Evolutionary conservation across 1,139 yeast species (phyloP).

Genomic region (Yamadazyma epiphylla): DNA sequence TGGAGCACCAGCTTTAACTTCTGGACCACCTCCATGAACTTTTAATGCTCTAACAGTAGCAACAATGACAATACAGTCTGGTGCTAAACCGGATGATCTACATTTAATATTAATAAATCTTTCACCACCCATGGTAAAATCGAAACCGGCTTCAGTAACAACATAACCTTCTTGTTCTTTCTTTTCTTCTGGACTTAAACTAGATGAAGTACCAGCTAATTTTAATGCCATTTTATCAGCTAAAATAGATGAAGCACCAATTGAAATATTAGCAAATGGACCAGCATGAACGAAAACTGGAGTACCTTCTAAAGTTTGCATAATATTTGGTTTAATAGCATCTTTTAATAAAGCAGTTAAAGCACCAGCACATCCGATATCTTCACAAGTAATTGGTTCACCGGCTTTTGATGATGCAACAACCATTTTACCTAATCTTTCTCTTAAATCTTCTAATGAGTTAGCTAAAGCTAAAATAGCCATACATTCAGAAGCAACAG

Average conservation of each 20-base stretch:
- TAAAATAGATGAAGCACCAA: conserved; percentile 91
- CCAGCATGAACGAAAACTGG: conserved; percentile 99
- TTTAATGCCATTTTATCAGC: conserved; percentile 96
- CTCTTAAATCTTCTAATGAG: conserved; percentile 81
- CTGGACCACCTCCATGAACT: conserved; percentile 98
- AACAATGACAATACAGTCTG: conserved; percentile 91
- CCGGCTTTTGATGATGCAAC: conserved; percentile 81
- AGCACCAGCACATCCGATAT: conserved; percentile 96
- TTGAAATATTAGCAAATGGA: conserved; percentile 96
- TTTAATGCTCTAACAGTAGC: conserved; percentile 97
- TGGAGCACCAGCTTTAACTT: conserved; percentile 92
- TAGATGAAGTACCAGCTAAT: conserved; percentile 70
- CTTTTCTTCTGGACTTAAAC: conserved; percentile 46
- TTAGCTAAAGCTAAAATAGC: conserved; percentile 91
- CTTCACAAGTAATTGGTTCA: conserved; percentile 92
- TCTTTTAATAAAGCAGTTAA: conserved; percentile 92
- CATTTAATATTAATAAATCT: conserved; percentile 95
- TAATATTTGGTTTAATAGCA: conserved; percentile 93
- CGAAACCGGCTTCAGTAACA: conserved; percentile 97
- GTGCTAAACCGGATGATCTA: conserved; percentile 85
- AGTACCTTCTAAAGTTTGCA: conserved; percentile 98
- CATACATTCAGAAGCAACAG: conserved; percentile 98
- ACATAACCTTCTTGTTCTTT: conserved; percentile 78
- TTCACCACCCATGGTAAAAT: conserved; percentile 99
- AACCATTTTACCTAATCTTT: conserved; percentile 86